Base-by-base conservation (phyloP, 257 asterid species). In the Penstemon newberryi region DNA sequence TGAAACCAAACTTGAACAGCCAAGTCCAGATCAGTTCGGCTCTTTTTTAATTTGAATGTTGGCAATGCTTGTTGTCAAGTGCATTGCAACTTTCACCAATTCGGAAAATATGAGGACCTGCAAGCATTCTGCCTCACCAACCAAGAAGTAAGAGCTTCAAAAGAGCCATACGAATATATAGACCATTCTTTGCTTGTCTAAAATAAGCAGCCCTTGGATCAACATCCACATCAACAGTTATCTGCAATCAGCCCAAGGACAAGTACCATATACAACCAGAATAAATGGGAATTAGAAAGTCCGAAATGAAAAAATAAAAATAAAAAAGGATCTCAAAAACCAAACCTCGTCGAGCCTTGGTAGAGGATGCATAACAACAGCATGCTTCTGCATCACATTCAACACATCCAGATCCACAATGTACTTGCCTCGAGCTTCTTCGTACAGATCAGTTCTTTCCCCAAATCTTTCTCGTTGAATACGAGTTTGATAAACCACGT, bases 271-370 rank as follows among this genome's bases (percentile, higher is more conserved):
- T 0, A 52, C 7, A 41, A 52, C 73, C 9, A 66, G 36, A 19
- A 42, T 8, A 11, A 10, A 69, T 0, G 39, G 33, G 37, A 8
- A 63, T 3, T 60, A 7, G 6, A 8, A 46, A 41, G 13, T 39
- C 37, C 10, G 37, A 42, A 61, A 53, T 55, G 0, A 33, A 52
- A 50, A 6, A 13, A 39, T 18, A 15, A 36, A 4, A 15, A 38
- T 4, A 43, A 4, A 71, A 53, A 18, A 44, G 43, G 51, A 63
- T 8, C 25, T 56, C 45, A 40, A 33, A 46, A 68, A 51, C 56
- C 49, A 53, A 12, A 90, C 96, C 97, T 94, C 99, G 56, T 94
- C 96, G 38, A 89, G 99, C 76, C 99, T 80, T 56, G 99, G 99
- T 39, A 93, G 78, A 65, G 97, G 99, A 77, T 93, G 97, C 96